A percentile compares a stretch with the other conserved stretches of the same genome.
Conservation (phyloP, 139 green algal genomes). For the Eudorina sp. region DNA sequence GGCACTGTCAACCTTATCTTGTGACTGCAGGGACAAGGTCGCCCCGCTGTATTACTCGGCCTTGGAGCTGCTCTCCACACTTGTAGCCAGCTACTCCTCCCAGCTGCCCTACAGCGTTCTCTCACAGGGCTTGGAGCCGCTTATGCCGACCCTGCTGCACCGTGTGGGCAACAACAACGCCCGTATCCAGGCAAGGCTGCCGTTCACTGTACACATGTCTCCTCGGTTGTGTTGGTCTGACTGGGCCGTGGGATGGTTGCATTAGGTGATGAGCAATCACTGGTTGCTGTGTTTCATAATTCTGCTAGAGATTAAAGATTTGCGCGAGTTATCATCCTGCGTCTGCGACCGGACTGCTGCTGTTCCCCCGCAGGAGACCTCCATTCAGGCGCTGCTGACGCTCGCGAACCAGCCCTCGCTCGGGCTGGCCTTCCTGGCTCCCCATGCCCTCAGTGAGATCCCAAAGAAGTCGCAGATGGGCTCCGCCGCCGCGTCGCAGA, state of each 20-base stretch:
- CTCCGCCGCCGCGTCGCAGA: slow-evolving; percentile 15
- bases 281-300: no score
- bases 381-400: slow-evolving; percentile 45
- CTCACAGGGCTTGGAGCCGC: slow-evolving; percentile 34
- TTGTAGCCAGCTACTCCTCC: slow-evolving; percentile 40
- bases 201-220: no score
- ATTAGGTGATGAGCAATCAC: no score
- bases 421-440: slow-evolving; percentile 37
- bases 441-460: slow-evolving; percentile 8
- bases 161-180: slow-evolving; percentile 52
- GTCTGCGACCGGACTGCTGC: not conserved
- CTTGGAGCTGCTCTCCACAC: slow-evolving; percentile 45
- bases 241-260: no score
- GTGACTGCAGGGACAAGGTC: slow-evolving; percentile 54
- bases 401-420: slow-evolving; percentile 43
- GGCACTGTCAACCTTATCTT: no score
- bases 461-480: slow-evolving; percentile 36
- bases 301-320: no score
- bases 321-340: no score
- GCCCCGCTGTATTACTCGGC: slow-evolving; percentile 50
- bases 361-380: slow-evolving; percentile 24
- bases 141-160: slow-evolving; percentile 52
- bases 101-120: slow-evolving; percentile 2
- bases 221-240: no score
- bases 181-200: slow-evolving; percentile 30